Base-by-base conservation (phyloP, 352 stramenopile genomes). In the Pythium phragmiticola region DNA sequence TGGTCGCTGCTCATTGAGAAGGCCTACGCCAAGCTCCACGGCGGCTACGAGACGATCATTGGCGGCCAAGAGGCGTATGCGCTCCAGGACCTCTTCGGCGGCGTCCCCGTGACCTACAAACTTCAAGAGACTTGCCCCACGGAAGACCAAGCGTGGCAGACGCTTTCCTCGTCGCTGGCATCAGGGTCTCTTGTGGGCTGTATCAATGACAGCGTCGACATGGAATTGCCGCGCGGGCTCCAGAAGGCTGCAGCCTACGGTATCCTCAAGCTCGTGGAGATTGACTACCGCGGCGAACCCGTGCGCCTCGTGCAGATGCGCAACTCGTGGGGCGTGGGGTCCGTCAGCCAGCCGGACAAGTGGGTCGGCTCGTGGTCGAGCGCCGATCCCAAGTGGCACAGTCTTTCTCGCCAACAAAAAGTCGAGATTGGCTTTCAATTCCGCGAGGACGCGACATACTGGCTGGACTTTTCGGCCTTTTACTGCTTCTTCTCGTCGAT, bases 1-100 rank as follows among this genome's bases (percentile, higher is more conserved):
- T 98, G 93, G 94, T 92, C 91, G 14, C 59, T 97, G 48, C 75
- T 98, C 21, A 67, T 98, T 17, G 94, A 98, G 69, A 98, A 98
- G 66, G 93, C 93, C n/a, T 98, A 97, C 69, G 92, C 94, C 1
- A 98, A 98, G 63, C 82, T 96, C 33, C 88, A 95, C 67, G 93
- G 93, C 36, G 88, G 80, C 30, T 98, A 98, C 70, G 86, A 92
- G 42, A 71, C 76, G 5, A 91, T 98, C 48, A 77, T 96, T 19
- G 90, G 92, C 46, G 94, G 92, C 13, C 88, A 95, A 60, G 86
- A 95, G 41, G 65, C 77, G 2, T 88, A 88, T 42, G 82, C 70
- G 23, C 71, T 95, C 30, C 84, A 95, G 52, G 86, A 95, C 56
- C 59, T 95, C 1, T 93, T 80, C 26, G 86, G 86, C 42, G 84